Conservation (phyloP, 768 basidiomycete genomes). For the Boletus tomentosulus region DNA sequence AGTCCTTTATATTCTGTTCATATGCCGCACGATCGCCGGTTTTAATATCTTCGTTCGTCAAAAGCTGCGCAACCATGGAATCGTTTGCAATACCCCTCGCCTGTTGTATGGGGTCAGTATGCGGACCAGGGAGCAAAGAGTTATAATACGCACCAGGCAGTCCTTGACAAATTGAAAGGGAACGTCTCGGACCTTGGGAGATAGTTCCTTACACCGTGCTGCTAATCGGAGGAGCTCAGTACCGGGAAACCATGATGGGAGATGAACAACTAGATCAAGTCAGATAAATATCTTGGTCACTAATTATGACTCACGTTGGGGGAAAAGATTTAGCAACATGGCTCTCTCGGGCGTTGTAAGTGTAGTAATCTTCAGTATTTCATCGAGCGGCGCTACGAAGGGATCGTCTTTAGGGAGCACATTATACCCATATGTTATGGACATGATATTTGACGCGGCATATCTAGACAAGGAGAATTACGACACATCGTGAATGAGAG, state of each 20-base stretch:
- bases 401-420: constrained; percentile 17
- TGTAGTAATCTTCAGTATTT: constrained; percentile 5
- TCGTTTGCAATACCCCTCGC: constrained; percentile 16
- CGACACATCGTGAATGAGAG: background rate
- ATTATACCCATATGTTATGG: constrained; percentile 19
- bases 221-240: constrained; percentile 8
- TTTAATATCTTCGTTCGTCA: background rate
- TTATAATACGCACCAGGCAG: constrained; percentile 10
- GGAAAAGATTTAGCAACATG: constrained; percentile 16
- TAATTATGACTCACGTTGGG: constrained; percentile 14
- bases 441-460: constrained; percentile 19
- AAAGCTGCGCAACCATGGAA: constrained; percentile 21
- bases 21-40: constrained; percentile 1
- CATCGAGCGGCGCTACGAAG: constrained; percentile 11
- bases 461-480: constrained; percentile 7
- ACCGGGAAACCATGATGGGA: constrained; percentile 21
- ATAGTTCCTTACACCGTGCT: constrained; percentile 8
- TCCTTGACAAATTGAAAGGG: constrained; percentile 25
- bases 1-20: constrained; percentile 19
- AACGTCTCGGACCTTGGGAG: constrained; percentile 8
- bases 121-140: background rate
- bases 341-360: constrained; percentile 20
- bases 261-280: constrained; percentile 10
- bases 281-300: background rate
- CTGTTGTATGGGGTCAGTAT: constrained; percentile 5